Evolutionary conservation across 352 stramenopile genomes (phyloP).

Genomic region (Aphanomyces astaci): DNA sequence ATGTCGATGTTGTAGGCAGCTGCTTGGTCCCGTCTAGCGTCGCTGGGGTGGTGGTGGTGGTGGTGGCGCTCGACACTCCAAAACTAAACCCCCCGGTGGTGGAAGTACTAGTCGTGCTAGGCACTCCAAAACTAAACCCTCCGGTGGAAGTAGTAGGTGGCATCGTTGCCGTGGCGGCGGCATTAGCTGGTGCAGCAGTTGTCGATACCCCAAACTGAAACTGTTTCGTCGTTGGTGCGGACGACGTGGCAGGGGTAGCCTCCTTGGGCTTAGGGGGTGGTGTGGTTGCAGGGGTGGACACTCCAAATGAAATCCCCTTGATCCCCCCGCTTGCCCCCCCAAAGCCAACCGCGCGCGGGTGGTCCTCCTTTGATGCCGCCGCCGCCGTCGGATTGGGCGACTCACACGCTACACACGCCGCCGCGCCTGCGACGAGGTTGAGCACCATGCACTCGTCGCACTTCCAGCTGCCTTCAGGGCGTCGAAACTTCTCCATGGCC

Average conservation of each 20-base stretch:
- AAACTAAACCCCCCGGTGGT: conserved; percentile 37
- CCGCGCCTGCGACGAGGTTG: conserved; percentile 19
- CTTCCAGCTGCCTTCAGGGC: conserved; percentile 23
- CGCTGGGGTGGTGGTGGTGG: neutral
- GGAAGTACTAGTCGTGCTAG: neutral
- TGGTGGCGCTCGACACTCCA: neutral
- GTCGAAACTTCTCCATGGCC: conserved; percentile 41
- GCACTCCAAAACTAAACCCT: conserved; percentile 3
- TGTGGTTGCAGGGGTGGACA: neutral
- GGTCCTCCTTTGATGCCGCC: neutral
- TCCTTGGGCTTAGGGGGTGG: neutral
- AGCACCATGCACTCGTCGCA: neutral
- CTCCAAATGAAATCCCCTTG: conserved; percentile 20
- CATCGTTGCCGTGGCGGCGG: neutral
- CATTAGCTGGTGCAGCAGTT: neutral
- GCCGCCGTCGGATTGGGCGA: conserved; percentile 32
- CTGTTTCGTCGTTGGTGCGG: too few relatives aligned
- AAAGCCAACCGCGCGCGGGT: conserved; percentile 24
- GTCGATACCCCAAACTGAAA: conserved; percentile 9
- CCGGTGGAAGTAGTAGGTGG: too few relatives aligned
- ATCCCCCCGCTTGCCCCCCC: neutral
- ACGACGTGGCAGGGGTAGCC: neutral
- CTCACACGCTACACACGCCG: conserved; percentile 43
- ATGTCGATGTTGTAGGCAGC: too few relatives aligned
- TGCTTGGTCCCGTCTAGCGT: too few relatives aligned